phyloP scores from a whole-genome alignment of 139 green algal genomes.

The Coccomyxa sp. region DNA sequence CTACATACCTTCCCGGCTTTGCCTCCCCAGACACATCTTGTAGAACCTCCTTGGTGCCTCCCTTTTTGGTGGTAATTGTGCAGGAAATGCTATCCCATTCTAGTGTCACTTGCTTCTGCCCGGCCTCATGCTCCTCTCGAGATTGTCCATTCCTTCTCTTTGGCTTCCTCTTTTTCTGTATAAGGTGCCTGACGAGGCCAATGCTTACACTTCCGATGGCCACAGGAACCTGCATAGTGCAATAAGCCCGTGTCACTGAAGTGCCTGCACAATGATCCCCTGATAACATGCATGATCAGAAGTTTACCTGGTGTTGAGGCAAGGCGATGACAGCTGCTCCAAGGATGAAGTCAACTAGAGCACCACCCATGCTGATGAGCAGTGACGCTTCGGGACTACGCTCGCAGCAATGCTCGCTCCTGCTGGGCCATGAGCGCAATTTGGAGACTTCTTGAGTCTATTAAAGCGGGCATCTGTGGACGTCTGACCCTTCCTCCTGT shows the following conservation, averaged over 20 bases:
- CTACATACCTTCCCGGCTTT: not conserved
- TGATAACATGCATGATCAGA: not conserved
- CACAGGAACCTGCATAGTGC: too few relatives aligned
- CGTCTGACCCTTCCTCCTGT: not conserved
- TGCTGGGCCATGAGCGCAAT: not conserved
- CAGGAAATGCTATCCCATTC: constrained; percentile 27
- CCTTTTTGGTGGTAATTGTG: constrained; percentile 14
- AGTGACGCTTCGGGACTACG: too few relatives aligned
- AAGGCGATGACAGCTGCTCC: constrained; percentile 26
- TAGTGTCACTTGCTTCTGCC: constrained; percentile 20
- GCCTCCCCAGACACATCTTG: not conserved
- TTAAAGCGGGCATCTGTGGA: not conserved
- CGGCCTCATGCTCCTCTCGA: not conserved
- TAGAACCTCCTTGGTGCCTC: constrained; percentile 18
- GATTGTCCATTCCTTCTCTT: not conserved
- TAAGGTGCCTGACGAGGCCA: not conserved
- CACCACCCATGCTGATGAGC: constrained; percentile 3
- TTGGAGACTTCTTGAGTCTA: not conserved
- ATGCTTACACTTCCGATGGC: not conserved
- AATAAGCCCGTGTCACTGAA: too few relatives aligned
- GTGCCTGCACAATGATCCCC: not conserved
- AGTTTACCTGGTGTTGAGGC: constrained; percentile 18
- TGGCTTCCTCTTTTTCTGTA: not conserved
- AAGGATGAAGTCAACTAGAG: constrained; percentile 27
- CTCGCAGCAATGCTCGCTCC: too few relatives aligned